Evolutionary conservation across 306 rosid genomes (phyloP), one percentile per base, ranked within the genome.

Genomic region (Cicer yamashitae): DNA sequence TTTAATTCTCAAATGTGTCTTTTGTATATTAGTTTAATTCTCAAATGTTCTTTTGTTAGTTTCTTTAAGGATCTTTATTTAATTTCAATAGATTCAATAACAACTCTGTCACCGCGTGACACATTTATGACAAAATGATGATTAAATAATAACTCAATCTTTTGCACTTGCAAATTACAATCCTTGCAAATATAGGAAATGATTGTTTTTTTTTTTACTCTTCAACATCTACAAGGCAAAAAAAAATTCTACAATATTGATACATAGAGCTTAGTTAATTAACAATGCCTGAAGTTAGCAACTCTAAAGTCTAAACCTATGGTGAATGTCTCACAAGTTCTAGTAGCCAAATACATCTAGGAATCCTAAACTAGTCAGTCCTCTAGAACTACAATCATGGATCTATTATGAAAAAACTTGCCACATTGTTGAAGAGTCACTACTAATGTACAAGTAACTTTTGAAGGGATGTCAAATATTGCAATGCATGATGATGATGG

Each of bases 271-370:
- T 60, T 74, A 67, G 79, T 73, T 80, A 75, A 75, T 73, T 77
- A 75, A 75, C 82, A 76, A 71, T 59, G 77, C 67, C 83, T 63
- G 81, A 63, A 80, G 34, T 71, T 72, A 77, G 80, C 61, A 83
- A 12, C 63, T 73, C 59, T 69, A 69, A 70, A 70, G 45, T 30
- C 52, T 65, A 72, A 54, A 81, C 74, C 83, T 82, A 69, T 52
- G 57, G 76, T 61, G 71, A 41, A 9, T 76, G 67, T 63, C 76
- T 79, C 82, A 66, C 77, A 64, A 59, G 40, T 67, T 65, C 74
- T 60, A 70, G 64, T 60, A 70, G 64, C 75, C 76, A 75, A 79
- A 73, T 30, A 34, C 62, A 61, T 51, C 75, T 30, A 82, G 72
- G 70, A 79, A 82, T 53, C 77, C 75, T 77, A 77, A 77, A 70